Evolutionary conservation across 257 asterid species (phyloP).

Genomic region (Fraxinus quadrangulata): DNA sequence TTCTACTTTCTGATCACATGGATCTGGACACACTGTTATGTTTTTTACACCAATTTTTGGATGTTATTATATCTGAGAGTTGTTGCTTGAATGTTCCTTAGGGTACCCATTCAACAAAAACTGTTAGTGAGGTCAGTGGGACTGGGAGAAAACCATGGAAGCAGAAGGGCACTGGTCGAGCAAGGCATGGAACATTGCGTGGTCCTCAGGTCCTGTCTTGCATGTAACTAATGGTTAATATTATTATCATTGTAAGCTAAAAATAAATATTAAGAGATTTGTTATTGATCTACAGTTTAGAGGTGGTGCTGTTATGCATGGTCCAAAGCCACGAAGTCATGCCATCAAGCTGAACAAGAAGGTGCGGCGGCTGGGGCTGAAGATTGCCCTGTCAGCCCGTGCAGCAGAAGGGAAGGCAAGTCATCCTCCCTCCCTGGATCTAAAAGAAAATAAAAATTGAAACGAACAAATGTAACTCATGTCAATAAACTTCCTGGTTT

Average conservation of each 20-base stretch:
- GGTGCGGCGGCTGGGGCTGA: conserved; percentile 88
- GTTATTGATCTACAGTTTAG: conserved; percentile 59
- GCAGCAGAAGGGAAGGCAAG: conserved; percentile 98
- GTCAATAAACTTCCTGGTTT: neutral
- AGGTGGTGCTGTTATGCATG: conserved; percentile 87
- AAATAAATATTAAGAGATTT: conserved; percentile 15
- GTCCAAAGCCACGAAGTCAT: conserved; percentile 97
- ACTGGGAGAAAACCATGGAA: conserved; percentile 90
- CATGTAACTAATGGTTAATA: conserved; percentile 5
- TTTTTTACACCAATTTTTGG: neutral
- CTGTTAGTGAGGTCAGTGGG: conserved; percentile 93
- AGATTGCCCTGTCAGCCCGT: conserved; percentile 89
- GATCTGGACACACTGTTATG: neutral
- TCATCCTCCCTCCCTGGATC: conserved; percentile 8
- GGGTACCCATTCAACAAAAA: conserved; percentile 98
- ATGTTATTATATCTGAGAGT: conserved; percentile 3
- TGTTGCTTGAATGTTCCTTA: conserved; percentile 28
- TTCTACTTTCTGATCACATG: neutral
- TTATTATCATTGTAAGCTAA: conserved; percentile 12
- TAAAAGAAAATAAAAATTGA: neutral
- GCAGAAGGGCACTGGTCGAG: conserved; percentile 94
- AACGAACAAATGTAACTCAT: neutral
- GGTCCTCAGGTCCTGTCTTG: conserved; percentile 72
- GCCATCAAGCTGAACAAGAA: conserved; percentile 85
- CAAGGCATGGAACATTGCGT: conserved; percentile 85